Evolutionary conservation across 2,329 filamentous ascomycete genomes (phyloP).

Genomic region (Leptographium radiaticola): DNA sequence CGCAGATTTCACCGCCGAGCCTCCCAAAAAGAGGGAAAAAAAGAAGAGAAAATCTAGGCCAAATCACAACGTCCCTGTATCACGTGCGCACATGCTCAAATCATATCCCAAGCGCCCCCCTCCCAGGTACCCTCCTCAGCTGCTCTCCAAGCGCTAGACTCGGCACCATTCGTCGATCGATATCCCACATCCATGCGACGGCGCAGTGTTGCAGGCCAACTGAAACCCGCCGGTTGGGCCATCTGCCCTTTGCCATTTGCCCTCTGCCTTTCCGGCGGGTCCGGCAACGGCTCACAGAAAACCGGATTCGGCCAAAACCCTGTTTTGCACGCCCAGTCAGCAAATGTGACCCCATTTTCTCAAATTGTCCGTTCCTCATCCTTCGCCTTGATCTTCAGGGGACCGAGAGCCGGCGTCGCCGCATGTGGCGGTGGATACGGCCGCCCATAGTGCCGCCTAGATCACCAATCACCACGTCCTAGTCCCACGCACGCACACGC

Average conservation of each 20-base stretch:
- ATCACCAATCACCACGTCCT: neutral
- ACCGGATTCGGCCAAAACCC: conserved; percentile 21
- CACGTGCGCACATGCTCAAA: too few relatives aligned
- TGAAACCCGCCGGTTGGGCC: too few relatives aligned
- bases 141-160: neutral
- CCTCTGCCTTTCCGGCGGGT: neutral
- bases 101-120: too few relatives aligned
- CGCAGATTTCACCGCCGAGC: too few relatives aligned
- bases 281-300: conserved; percentile 16
- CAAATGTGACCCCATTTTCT: neutral
- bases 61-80: too few relatives aligned
- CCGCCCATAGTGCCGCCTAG: neutral
- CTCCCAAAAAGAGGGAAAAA: too few relatives aligned
- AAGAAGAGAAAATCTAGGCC: too few relatives aligned
- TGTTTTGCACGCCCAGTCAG: conserved; percentile 5
- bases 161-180: neutral
- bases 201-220: neutral
- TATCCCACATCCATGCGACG: neutral
- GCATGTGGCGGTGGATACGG: neutral
- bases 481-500: neutral
- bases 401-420: conserved; percentile 3
- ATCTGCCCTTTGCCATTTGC: too few relatives aligned
- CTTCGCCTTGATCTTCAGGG: neutral
- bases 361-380: neutral
- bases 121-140: neutral